These are phyloP conservation scores for Fusarium sp. DNA, from an alignment of 2,329 filamentous ascomycete genomes.

Conservation along the genomic window DNA sequence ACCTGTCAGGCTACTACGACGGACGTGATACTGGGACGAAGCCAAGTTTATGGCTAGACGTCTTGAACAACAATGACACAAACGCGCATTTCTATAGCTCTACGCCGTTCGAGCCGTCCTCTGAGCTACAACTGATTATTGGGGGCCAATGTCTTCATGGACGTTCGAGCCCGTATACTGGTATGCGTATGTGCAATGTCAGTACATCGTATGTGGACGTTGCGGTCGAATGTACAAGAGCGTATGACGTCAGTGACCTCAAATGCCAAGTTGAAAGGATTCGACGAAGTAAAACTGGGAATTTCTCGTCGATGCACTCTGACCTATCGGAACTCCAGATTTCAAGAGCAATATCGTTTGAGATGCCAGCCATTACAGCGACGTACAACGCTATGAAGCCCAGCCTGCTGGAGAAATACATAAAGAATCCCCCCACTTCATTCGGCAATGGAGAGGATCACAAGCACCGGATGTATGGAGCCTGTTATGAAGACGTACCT, in stretches of 20 bases:
- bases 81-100: background rate
- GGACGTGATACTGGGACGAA: background rate
- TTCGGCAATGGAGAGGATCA: too few relatives aligned
- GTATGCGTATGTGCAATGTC: background rate
- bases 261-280: background rate
- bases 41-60: background rate
- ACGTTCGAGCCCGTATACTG: background rate
- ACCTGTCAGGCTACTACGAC: too few relatives aligned
- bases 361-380: background rate
- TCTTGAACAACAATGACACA: background rate
- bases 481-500: background rate
- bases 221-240: background rate
- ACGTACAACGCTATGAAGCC: background rate
- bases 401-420: background rate
- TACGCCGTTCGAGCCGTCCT: too few relatives aligned
- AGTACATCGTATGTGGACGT: constrained; percentile 7
- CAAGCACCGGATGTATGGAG: background rate
- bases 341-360: background rate
- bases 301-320: background rate
- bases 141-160: background rate
- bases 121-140: background rate
- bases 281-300: background rate
- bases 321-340: background rate
- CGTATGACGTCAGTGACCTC: background rate
- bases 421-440: background rate